Percentiles rank a stretch among this genome's conserved stretches.
Conservation (phyloP, 345 rosid species). For the Bruguiera sexangula region DNA sequence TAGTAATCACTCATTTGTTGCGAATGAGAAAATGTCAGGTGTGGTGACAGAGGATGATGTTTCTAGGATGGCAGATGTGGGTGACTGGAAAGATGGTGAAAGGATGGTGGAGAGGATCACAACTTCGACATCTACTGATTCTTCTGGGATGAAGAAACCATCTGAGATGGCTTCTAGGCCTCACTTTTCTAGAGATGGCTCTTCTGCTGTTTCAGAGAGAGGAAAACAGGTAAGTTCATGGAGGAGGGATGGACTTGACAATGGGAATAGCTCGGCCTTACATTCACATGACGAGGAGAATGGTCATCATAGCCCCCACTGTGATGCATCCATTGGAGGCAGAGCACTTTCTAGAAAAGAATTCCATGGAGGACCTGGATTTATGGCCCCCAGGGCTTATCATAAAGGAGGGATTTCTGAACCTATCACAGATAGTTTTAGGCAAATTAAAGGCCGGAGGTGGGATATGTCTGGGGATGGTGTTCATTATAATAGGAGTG, state of each 20-base stretch:
- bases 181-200: conserved; percentile 54
- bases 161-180: conserved; percentile 46
- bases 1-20: conserved; percentile 40
- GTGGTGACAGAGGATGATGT: conserved; percentile 44
- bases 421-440: conserved; percentile 43
- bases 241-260: conserved; percentile 74
- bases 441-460: conserved; percentile 49
- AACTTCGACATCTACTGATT: conserved; percentile 68
- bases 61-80: conserved; percentile 41
- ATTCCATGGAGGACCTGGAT: conserved; percentile 55
- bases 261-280: conserved; percentile 50
- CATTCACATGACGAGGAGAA: conserved; percentile 47
- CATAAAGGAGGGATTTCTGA: conserved; percentile 60
- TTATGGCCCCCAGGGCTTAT: conserved; percentile 39
- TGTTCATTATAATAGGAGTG: conserved; percentile 53
- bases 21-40: conserved; percentile 48
- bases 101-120: conserved; percentile 90
- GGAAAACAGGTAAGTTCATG: conserved; percentile 55
- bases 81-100: conserved; percentile 91
- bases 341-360: conserved; percentile 58
- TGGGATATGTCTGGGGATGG: conserved; percentile 74
- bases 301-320: conserved; percentile 49
- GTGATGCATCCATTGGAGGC: conserved; percentile 45
- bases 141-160: conserved; percentile 49
- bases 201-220: conserved; percentile 51